Evolutionary conservation across 352 stramenopile genomes (phyloP), one percentile per base, ranked within the genome.

Genomic region (Phytopythium ostracodes): DNA sequence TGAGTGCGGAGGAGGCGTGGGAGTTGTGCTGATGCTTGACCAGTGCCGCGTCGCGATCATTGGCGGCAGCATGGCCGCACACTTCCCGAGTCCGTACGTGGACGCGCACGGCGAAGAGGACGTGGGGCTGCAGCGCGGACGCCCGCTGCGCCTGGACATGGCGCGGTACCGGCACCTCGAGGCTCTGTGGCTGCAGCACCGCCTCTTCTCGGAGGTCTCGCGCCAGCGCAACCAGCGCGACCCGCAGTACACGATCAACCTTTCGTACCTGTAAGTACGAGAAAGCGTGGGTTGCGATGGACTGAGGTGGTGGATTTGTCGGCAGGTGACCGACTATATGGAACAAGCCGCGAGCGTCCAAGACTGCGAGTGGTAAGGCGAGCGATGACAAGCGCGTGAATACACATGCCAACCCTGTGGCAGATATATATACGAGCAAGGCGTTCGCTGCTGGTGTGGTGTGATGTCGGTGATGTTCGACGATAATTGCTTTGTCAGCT

Each of bases 51-150:
- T 95, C 24, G 82, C 85, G 44, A 72, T 95, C 71, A 72, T 96
- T 38, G 84, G 84, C 22, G 87, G 87, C 33, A 93, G 79, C 58
- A 95, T 94, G 87, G 84, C 83, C 12, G 86, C 87, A 27, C 84
- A 96, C 52, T 96, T 95, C 44, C 86, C 84, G 35, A 86, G 84
- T 49, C 84, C 84, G 42, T 96, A 96, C 63, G 87, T 96, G 27
- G 87, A 96, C 24, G 74, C 82, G 4, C 83, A 95, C 46, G 87
- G 87, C 27, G 87, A 96, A 71, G 87, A 96, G 72, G 87, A 96
- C 49, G 62, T 92, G 7, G 86, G 84, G 0, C 71, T 96, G 12
- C 84, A 94, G 50, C 82, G 87, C 15, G 86, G 87, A 14, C 84
- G 86, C 2, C 86, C 87, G 14, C 74, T 96, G 62, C 85, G 85